A percentile compares a stretch with the other conserved stretches of the same genome.
phyloP scores from a whole-genome alignment of 2,329 filamentous ascomycete genomes.

The Colletotrichum neosansevieriae region DNA sequence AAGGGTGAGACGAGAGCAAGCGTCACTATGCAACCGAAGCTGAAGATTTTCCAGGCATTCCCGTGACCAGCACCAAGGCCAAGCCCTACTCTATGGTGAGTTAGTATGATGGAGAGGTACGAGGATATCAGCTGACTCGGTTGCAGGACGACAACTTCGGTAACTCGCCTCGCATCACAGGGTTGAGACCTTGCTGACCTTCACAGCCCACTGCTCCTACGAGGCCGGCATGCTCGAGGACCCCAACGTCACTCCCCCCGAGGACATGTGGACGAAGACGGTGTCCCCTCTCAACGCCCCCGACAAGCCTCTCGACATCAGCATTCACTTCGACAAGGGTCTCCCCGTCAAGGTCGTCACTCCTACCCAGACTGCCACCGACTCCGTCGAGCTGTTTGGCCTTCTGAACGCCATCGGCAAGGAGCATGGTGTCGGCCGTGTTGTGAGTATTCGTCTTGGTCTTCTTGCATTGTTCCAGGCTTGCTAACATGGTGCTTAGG shows the following conservation, averaged over 20 bases:
- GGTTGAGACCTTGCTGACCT: constrained; percentile 60
- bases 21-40: not conserved
- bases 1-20: constrained; percentile 50
- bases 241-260: constrained; percentile 68
- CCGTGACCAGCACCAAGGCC: constrained; percentile 79
- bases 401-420: constrained; percentile 73
- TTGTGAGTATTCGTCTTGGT: constrained; percentile 61
- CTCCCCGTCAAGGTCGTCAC: constrained; percentile 73
- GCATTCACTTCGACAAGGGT: constrained; percentile 75
- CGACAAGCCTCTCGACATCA: constrained; percentile 73
- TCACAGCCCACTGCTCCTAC: constrained; percentile 77
- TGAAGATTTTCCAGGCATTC: constrained; percentile 61
- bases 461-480: not conserved
- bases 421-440: constrained; percentile 75
- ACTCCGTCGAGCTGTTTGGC: constrained; percentile 74
- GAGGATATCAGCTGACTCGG: no score
- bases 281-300: constrained; percentile 69
- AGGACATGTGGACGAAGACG: constrained; percentile 79
- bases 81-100: constrained; percentile 58
- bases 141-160: constrained; percentile 50
- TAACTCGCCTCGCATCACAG: not conserved
- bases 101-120: no score
- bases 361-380: constrained; percentile 69
- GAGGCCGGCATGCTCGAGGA: constrained; percentile 76
- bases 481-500: not conserved